phyloP scores from a whole-genome alignment of 2,329 filamentous ascomycete species.

The Colletotrichum sp. region DNA sequence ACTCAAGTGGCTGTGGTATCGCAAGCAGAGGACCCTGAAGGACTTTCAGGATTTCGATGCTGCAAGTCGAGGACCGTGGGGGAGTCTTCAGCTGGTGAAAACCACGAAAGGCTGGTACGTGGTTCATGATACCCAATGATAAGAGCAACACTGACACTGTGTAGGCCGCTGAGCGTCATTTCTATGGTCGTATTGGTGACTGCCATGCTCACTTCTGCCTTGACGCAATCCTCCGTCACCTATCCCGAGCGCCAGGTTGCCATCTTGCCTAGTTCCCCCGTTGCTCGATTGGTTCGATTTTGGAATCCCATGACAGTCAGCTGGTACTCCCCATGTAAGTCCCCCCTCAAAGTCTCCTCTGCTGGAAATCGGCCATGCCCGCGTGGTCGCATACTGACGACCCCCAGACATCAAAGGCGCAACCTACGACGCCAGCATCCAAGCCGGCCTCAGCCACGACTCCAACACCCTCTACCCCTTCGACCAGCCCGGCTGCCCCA shows the following conservation, averaged over 20 bases:
- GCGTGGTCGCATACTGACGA: not conserved
- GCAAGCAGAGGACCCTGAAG: not conserved
- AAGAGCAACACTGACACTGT: rapidly evolving
- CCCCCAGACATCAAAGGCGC: not conserved
- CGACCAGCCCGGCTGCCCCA: not conserved
- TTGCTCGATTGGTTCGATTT: not conserved
- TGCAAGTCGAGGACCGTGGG: constrained; percentile 22
- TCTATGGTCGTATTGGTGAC: constrained; percentile 5
- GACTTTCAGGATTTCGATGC: constrained; percentile 20
- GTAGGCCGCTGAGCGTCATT: not conserved
- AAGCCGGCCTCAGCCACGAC: not conserved
- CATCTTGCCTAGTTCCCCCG: not conserved
- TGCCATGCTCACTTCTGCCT: constrained; percentile 13
- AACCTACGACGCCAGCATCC: not conserved
- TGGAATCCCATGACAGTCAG: not conserved
- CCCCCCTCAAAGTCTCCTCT: too few species aligned
- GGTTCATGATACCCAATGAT: rapidly evolving
- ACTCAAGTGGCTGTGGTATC: constrained; percentile 23
- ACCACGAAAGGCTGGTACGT: not conserved
- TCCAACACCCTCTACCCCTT: not conserved
- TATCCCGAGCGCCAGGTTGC: not conserved
- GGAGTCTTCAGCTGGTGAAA: constrained; percentile 9
- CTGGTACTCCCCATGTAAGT: not conserved
- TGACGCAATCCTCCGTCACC: constrained; percentile 15
- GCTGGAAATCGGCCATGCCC: not conserved